Percentiles rank a stretch among this genome's conserved stretches.
Evolutionary conservation across 2,329 filamentous ascomycete species (phyloP).

Genomic region (Chaetomiaceae sp.): DNA sequence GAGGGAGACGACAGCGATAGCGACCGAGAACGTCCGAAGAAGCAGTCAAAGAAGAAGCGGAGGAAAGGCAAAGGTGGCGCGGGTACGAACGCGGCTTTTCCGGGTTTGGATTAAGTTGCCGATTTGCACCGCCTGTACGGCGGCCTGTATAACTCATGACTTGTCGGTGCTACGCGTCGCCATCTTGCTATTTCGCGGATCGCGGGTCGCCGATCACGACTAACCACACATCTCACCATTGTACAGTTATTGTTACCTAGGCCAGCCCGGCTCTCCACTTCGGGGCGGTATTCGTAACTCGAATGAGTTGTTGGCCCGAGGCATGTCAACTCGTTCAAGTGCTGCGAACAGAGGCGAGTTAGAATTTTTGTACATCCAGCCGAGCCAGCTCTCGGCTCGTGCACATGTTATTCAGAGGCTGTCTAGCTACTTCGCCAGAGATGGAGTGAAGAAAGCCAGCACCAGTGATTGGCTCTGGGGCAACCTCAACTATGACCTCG

Average conservation of each 20-base stretch:
- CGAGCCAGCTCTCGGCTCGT: not conserved
- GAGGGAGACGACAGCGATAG: conserved; percentile 45
- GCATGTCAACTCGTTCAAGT: not conserved
- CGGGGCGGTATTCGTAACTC: not conserved
- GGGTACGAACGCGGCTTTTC: conserved; percentile 28
- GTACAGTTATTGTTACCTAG: not conserved
- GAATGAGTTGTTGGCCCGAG: not conserved
- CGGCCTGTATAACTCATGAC: not conserved
- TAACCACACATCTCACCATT: conserved; percentile 7
- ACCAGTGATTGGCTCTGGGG: not conserved
- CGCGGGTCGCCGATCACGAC: not conserved
- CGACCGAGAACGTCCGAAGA: conserved; percentile 30
- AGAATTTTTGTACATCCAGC: not conserved
- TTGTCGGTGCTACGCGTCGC: not conserved
- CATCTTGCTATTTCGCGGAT: not conserved
- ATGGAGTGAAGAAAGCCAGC: not conserved
- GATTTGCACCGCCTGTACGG: not conserved
- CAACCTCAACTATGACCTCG: not conserved
- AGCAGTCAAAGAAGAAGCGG: conserved; percentile 33
- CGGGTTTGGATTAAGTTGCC: conserved; percentile 30
- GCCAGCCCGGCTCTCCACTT: not conserved
- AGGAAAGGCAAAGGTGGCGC: conserved; percentile 30
- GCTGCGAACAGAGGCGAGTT: not conserved
- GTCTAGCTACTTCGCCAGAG: not conserved
- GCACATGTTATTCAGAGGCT: not conserved